Evolutionary conservation across 2,329 filamentous ascomycete genomes (phyloP).

Genomic region (Plectosphaerella plurivora): DNA sequence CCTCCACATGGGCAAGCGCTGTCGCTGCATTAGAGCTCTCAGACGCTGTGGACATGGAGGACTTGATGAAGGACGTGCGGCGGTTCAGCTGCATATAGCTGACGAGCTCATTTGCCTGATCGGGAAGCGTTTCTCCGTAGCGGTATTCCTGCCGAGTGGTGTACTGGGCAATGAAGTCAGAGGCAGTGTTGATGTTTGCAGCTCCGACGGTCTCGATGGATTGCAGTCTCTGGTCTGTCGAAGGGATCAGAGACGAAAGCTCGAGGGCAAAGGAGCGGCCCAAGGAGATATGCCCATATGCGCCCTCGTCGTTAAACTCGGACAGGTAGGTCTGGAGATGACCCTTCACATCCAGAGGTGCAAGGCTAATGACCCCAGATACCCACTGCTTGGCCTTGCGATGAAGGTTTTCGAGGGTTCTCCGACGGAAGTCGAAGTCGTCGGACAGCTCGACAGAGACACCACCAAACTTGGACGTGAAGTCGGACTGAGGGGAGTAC

Average conservation of each 20-base stretch:
- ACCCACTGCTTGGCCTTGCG: slow-evolving; percentile 79
- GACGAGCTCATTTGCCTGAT: slow-evolving; percentile 63
- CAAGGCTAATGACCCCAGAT: slow-evolving; percentile 71
- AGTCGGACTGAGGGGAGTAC: slow-evolving; percentile 80
- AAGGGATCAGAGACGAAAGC: slow-evolving; percentile 81
- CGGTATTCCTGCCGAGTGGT: slow-evolving; percentile 95
- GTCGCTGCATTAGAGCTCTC: slow-evolving; percentile 57
- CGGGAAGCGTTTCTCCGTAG: slow-evolving; percentile 71
- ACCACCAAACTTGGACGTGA: slow-evolving; percentile 70
- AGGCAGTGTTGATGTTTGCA: slow-evolving; percentile 81
- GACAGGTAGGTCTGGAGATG: slow-evolving; percentile 94
- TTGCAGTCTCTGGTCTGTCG: slow-evolving; percentile 77
- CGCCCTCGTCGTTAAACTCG: slow-evolving; percentile 86
- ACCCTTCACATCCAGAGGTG: slow-evolving; percentile 91
- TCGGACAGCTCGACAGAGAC: slow-evolving; percentile 91
- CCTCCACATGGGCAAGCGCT: slow-evolving; percentile 69
- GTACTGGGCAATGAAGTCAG: slow-evolving; percentile 95
- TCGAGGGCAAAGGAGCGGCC: slow-evolving; percentile 93
- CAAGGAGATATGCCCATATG: slow-evolving; percentile 86
- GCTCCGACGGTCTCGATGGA: slow-evolving; percentile 74
- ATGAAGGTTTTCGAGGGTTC: slow-evolving; percentile 74
- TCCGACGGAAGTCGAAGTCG: slow-evolving; percentile 76
- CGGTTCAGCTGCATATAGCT: slow-evolving; percentile 53
- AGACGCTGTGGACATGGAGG: slow-evolving; percentile 42
- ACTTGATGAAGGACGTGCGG: slow-evolving; percentile 46